These are phyloP conservation scores for Garcia nutans DNA, from an alignment of 345 rosid species.

Conservation along the genomic window DNA sequence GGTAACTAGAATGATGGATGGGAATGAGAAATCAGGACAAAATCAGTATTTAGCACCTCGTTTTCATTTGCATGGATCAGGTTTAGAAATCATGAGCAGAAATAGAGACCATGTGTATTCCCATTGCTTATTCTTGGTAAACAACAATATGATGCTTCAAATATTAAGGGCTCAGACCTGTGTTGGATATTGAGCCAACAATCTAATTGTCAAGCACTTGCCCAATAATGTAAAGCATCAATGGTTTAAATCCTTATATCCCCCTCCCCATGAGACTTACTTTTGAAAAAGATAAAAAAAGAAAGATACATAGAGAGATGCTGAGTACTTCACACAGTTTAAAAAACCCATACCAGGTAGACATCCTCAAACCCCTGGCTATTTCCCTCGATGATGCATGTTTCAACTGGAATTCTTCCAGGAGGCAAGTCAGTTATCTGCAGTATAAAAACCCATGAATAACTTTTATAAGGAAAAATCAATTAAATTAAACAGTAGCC, in stretches of 20 bases:
- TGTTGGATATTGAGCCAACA: background rate
- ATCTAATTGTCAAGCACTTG: background rate
- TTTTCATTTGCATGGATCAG: background rate
- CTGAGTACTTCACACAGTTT: background rate
- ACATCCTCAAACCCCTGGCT: conserved; percentile 56
- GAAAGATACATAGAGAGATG: background rate
- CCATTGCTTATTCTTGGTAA: background rate
- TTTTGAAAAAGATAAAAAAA: no score
- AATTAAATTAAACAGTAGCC: background rate
- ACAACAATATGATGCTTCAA: background rate
- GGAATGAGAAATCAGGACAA: background rate
- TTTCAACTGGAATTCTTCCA: conserved; percentile 89
- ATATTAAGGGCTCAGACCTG: background rate
- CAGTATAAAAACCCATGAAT: conserved; percentile 18
- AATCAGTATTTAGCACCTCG: background rate
- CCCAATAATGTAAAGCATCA: no score
- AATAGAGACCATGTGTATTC: background rate
- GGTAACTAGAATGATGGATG: background rate
- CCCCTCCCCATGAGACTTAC: no score
- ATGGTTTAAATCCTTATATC: no score
- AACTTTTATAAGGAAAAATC: background rate
- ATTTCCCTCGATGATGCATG: conserved; percentile 61
- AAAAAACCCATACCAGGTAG: conserved; percentile 52
- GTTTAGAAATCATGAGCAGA: background rate
- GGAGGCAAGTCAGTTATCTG: conserved; percentile 95